Percentiles rank a stretch among this genome's conserved stretches.
Conservation (phyloP, 257 asterid genomes). For the Gentiana macrophylla region DNA sequence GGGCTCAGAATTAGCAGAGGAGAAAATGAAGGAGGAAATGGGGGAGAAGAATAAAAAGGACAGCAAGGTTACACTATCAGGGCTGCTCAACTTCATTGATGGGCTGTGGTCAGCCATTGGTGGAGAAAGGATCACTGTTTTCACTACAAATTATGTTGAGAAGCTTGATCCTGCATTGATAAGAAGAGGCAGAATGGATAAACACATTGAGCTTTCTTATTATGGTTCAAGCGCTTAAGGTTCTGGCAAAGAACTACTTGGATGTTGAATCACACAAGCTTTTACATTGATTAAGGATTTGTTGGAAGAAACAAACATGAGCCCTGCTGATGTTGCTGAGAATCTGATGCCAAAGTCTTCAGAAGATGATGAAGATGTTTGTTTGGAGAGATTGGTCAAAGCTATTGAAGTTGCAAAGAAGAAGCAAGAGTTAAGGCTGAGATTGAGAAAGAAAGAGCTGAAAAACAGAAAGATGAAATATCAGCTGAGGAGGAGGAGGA, state of each 20-base stretch:
- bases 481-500: neutral
- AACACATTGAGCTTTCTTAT: neutral
- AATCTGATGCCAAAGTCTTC: slow-evolving; percentile 4
- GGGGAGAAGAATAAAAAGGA: neutral
- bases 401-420: slow-evolving; percentile 5
- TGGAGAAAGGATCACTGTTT: slow-evolving; percentile 2
- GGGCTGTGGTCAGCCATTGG: slow-evolving; percentile 3
- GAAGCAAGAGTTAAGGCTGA: neutral
- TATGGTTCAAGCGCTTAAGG: neutral
- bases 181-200: slow-evolving; percentile 3
- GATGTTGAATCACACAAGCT: neutral
- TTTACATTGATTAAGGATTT: neutral
- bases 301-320: slow-evolving; percentile 5
- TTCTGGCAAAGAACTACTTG: slow-evolving; percentile 1
- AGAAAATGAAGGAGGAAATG: neutral
- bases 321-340: slow-evolving; percentile 2
- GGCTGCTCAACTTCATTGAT: slow-evolving; percentile 6
- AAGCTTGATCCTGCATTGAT: slow-evolving; percentile 5
- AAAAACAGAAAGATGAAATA: neutral
- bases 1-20: neutral
- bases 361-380: neutral
- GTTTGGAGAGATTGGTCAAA: slow-evolving; percentile 11
- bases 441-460: neutral
- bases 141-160: neutral
- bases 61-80: neutral